phyloP scores from a whole-genome alignment of 352 stramenopile species.

The Discostella stelligera region DNA sequence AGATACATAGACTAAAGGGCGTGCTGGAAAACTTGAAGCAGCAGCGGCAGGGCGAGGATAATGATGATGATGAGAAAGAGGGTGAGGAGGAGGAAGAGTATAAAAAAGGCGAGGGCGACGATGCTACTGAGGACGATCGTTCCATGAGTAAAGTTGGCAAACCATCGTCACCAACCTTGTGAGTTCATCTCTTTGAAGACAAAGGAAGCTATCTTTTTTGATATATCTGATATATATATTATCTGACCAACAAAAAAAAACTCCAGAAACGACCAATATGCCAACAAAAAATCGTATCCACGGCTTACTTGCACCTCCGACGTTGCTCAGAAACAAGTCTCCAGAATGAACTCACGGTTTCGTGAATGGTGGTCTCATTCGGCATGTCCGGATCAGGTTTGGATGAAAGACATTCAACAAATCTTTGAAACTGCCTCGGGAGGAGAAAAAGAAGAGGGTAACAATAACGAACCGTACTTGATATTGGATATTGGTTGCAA shows the following conservation, averaged over 20 bases:
- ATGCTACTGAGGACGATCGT: no score
- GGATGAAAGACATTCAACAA: conserved; percentile 24
- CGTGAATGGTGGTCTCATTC: conserved; percentile 45
- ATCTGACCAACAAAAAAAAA: no score
- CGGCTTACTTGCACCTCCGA: conserved; percentile 24
- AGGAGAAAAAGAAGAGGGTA: neutral
- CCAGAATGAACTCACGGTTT: conserved; percentile 27
- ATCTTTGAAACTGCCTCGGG: conserved; percentile 1
- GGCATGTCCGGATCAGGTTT: conserved; percentile 40
- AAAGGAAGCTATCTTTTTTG: neutral
- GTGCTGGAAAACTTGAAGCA: conserved; percentile 10
- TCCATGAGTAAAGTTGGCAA: no score
- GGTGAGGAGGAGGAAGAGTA: neutral
- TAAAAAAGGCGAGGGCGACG: no score
- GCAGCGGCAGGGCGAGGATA: neutral
- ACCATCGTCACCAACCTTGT: no score
- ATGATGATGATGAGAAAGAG: neutral
- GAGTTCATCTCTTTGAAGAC: no score
- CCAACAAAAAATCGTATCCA: neutral
- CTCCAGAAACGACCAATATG: no score
- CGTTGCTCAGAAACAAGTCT: conserved; percentile 2
- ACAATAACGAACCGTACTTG: conserved; percentile 22
- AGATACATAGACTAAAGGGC: conserved; percentile 13
- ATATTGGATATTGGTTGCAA: conserved; percentile 46
- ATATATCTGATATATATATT: no score